phyloP scores from a whole-genome alignment of 208 protist genomes.

The Wallacemonas sp. region DNA sequence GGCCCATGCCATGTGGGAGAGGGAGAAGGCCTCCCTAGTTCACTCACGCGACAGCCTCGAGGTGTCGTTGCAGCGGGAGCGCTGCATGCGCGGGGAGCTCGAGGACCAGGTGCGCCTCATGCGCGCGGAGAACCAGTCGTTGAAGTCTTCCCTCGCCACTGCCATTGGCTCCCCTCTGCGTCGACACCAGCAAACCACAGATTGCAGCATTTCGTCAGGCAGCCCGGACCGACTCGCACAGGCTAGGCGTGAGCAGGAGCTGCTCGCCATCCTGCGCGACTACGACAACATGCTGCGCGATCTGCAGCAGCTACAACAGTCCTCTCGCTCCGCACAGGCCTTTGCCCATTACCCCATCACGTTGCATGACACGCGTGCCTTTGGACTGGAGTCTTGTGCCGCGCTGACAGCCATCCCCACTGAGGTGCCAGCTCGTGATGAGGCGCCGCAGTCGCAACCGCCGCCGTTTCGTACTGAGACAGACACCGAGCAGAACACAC shows the following conservation, averaged over 20 bases:
- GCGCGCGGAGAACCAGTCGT: constrained; percentile 16
- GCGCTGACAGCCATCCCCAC: no score
- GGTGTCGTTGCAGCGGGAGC: constrained; percentile 29
- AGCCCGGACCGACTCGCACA: neutral
- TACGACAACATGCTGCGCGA: constrained; percentile 12
- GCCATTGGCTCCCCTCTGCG: neutral
- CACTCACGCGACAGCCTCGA: constrained; percentile 17
- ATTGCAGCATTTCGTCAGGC: no score
- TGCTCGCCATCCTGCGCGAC: neutral
- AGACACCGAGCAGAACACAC: neutral
- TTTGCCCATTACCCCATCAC: constrained; percentile 12
- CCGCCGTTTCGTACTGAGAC: neutral
- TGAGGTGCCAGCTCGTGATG: no score
- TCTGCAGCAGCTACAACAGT: neutral
- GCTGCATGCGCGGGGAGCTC: constrained; percentile 17
- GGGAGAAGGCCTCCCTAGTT: constrained; percentile 15
- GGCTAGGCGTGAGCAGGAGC: neutral
- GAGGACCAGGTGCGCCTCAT: constrained; percentile 17
- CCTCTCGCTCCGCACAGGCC: neutral
- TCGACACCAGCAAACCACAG: no score
- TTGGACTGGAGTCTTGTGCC: neutral
- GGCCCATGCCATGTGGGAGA: constrained; percentile 19
- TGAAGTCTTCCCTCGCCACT: constrained; percentile 20
- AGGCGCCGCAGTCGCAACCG: no score
- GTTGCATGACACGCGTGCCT: neutral